Percentiles rank a stretch among this genome's conserved stretches.
Evolutionary conservation across 805 yeast genomes (phyloP).

Genomic region (Candida railenensis): DNA sequence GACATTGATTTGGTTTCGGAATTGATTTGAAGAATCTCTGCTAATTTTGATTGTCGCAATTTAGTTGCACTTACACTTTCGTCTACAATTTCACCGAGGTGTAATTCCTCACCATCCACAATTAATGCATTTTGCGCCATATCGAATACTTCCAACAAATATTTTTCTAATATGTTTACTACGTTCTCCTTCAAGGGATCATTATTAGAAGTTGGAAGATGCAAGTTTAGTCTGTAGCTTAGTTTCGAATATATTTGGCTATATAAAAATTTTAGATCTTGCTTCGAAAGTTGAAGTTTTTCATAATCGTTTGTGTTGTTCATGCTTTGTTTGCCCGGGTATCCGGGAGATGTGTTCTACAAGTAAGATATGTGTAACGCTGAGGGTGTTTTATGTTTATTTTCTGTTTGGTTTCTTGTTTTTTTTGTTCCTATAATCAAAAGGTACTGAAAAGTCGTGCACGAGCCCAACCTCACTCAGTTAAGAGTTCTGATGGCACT

Average conservation of each 20-base stretch:
- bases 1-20: slow-evolving; percentile 8
- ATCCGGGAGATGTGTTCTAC: no score
- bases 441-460: no score
- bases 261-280: slow-evolving; percentile 53
- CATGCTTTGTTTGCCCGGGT: no score
- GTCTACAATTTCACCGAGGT: neutral
- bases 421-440: no score
- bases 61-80: slow-evolving; percentile 15
- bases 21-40: slow-evolving; percentile 7
- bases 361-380: no score
- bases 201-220: slow-evolving; percentile 42
- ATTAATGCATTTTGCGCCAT: slow-evolving; percentile 53
- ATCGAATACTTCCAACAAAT: slow-evolving; percentile 55
- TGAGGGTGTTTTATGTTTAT: no score
- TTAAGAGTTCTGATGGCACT: no score
- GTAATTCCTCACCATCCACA: slow-evolving; percentile 52
- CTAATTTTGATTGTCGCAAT: slow-evolving; percentile 15
- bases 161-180: slow-evolving; percentile 41
- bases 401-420: no score
- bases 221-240: slow-evolving; percentile 45
- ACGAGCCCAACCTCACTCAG: no score
- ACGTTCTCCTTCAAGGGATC: slow-evolving; percentile 51
- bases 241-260: slow-evolving; percentile 41
- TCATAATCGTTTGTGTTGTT: slow-evolving; percentile 27
- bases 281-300: slow-evolving; percentile 48